phyloP scores from a whole-genome alignment of 768 basidiomycete genomes.

The Paxillus ammoniavirescens region DNA sequence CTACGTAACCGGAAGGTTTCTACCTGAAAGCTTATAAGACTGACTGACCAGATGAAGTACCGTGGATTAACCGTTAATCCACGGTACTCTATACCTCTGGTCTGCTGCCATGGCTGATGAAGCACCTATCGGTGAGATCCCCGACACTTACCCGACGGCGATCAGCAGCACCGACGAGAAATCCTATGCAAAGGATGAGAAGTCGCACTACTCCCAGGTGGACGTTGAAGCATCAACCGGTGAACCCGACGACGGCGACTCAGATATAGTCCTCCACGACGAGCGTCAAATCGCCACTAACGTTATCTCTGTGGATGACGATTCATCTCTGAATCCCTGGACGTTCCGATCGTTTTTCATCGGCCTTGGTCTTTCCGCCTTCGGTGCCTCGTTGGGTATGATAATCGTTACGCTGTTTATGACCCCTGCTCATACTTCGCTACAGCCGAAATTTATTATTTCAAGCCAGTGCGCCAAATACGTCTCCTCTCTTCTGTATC shows the following conservation, averaged over 20 bases:
- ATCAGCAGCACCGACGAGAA: constrained; percentile 13
- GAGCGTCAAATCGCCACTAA: constrained; percentile 49
- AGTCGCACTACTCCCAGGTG: constrained; percentile 23
- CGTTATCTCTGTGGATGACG: constrained; percentile 40
- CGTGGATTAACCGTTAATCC: no score
- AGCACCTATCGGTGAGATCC: neutral
- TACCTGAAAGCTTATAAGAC: neutral
- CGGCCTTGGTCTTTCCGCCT: constrained; percentile 50
- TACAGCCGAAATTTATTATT: constrained; percentile 58
- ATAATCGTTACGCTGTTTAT: neutral
- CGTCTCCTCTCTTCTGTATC: neutral
- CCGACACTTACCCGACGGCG: neutral
- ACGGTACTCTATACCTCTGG: neutral
- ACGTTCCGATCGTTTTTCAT: constrained; percentile 50
- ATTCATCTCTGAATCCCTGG: constrained; percentile 28
- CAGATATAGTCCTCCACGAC: constrained; percentile 31
- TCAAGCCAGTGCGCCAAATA: constrained; percentile 45
- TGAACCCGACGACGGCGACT: constrained; percentile 3
- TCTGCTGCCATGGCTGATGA: constrained; percentile 5
- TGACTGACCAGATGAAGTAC: constrained; percentile 5
- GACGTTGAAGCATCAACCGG: constrained; percentile 30
- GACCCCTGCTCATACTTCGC: constrained; percentile 1
- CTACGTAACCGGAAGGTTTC: neutral
- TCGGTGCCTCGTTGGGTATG: constrained; percentile 50
- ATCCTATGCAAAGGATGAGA: constrained; percentile 7